Base-by-base conservation (phyloP, 1,284 basidiomycete genomes). In the Puccinia triticina region DNA sequence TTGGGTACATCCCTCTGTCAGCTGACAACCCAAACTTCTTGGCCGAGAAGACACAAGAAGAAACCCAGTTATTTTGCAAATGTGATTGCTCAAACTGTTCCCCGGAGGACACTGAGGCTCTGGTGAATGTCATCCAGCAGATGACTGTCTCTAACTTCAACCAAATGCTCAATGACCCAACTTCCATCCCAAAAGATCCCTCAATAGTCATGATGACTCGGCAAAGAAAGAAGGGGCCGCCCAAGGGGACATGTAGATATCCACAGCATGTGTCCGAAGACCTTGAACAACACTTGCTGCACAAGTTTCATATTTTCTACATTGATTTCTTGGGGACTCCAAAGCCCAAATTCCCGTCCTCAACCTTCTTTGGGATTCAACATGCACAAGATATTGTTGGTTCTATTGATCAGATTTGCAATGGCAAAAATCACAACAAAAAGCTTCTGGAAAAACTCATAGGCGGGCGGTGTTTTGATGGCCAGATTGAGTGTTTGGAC, bases 41-140 rank as follows among this genome's bases (percentile, higher is more conserved):
- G 26, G 10, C 11, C 1, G 67, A 71, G 26, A 21, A 46, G 37
- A 18, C 16, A n/a, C 37, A 26, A 1, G 67, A 71, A 23, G 23
- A 12, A 2, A 14, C 8, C 2, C 8, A 7, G 8, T 37, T 16
- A n/a, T 71, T 71, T 50, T 1, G 40, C 5, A 18, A 7, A 3
- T 71, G 67, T 40, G 48, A 46, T 46, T 71, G 67, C 34, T 71
- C 67, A 21, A 71, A 71, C 67, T 71, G 37, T n/a, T 18, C 46
- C 2, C 37, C 37, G 3, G 40, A 71, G 4, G 46, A 71, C 2
- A 40, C 67, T 1, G 29, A 46, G 16, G 4, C 12, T 7, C 16
- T 71, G n/a, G 5, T 71, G 23, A n/a, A 43, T 34, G 3, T 34
- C 14, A 37, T 37, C 12, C 61, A 34, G 61, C 29, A 64, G 32